phyloP scores from a whole-genome alignment of 768 basidiomycete species.

The Mycena belliarum region DNA sequence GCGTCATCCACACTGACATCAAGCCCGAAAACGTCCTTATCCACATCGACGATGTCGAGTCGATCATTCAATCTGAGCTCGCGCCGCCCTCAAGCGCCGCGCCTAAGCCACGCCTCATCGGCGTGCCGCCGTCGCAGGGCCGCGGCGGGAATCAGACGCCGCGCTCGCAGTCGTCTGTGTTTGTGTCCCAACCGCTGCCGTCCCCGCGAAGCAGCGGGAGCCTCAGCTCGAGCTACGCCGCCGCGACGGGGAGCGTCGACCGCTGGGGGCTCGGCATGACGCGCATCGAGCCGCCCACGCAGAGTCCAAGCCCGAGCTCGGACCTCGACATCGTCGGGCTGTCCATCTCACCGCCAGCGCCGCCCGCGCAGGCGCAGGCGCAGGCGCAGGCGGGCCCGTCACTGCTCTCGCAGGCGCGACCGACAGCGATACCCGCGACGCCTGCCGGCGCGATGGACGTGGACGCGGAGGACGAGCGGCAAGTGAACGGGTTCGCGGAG shows the following conservation, averaged over 20 bases:
- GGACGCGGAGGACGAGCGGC: conserved; percentile 17
- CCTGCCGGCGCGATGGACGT: conserved; percentile 22
- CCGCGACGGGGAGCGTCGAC: conserved; percentile 56
- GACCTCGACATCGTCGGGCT: conserved; percentile 19
- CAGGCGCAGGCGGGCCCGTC: conserved; percentile 52
- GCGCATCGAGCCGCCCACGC: conserved; percentile 61
- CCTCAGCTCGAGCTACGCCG: conserved; percentile 13
- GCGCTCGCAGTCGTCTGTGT: conserved; percentile 79
- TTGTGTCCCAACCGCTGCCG: conserved; percentile 90
- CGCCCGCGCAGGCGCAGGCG: conserved; percentile 16
- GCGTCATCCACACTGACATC: conserved; percentile 97
- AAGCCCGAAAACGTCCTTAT: conserved; percentile 99
- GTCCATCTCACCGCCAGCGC: conserved; percentile 15
- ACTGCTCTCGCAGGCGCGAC: conserved; percentile 57
- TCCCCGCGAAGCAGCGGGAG: conserved; percentile 48
- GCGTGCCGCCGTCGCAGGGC: conserved; percentile 91
- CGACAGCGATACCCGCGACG: conserved; percentile 29
- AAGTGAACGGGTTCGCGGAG: conserved; percentile 34
- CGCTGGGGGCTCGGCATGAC: conserved; percentile 92
- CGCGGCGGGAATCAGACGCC: conserved; percentile 97
- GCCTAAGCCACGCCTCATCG: conserved; percentile 69
- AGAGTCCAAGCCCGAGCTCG: conserved; percentile 15
- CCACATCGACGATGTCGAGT: conserved; percentile 94
- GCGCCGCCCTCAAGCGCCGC: conserved; percentile 46
- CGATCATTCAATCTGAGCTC: conserved; percentile 85